phyloP scores from a whole-genome alignment of 1,284 basidiomycete genomes.

The Coniferiporia sulphurascens region DNA sequence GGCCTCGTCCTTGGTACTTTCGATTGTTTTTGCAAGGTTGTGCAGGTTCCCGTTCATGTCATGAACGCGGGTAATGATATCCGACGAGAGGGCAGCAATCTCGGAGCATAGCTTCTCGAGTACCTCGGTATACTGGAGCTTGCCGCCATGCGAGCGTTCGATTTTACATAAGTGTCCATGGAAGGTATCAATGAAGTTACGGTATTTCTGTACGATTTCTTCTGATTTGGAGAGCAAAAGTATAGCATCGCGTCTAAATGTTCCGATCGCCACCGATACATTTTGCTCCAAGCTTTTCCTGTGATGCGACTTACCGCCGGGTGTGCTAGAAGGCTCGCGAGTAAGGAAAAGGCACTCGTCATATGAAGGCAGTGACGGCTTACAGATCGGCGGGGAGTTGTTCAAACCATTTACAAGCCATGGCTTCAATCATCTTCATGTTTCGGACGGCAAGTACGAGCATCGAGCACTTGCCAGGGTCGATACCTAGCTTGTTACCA shows the following conservation, averaged over 20 bases:
- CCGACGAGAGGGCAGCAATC: neutral
- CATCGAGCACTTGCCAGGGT: neutral
- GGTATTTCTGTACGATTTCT: neutral
- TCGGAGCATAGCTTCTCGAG: neutral
- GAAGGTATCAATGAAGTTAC: neutral
- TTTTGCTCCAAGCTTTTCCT: neutral
- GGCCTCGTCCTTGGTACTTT: neutral
- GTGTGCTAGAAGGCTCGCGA: neutral
- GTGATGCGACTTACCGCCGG: neutral
- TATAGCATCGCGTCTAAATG: neutral
- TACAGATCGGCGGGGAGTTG: neutral
- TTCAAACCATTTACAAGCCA: neutral
- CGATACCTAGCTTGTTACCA: too few species aligned
- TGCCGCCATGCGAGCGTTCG: neutral
- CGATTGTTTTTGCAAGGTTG: neutral
- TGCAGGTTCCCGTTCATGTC: neutral
- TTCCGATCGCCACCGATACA: neutral
- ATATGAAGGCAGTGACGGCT: neutral
- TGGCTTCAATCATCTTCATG: neutral
- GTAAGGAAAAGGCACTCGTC: neutral
- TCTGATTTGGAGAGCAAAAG: neutral
- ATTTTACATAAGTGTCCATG: neutral
- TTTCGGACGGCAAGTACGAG: neutral
- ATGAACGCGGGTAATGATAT: neutral
- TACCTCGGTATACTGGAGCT: neutral